phyloP scores from a whole-genome alignment of 2,329 filamentous ascomycete genomes.

The Diaporthe vexans region DNA sequence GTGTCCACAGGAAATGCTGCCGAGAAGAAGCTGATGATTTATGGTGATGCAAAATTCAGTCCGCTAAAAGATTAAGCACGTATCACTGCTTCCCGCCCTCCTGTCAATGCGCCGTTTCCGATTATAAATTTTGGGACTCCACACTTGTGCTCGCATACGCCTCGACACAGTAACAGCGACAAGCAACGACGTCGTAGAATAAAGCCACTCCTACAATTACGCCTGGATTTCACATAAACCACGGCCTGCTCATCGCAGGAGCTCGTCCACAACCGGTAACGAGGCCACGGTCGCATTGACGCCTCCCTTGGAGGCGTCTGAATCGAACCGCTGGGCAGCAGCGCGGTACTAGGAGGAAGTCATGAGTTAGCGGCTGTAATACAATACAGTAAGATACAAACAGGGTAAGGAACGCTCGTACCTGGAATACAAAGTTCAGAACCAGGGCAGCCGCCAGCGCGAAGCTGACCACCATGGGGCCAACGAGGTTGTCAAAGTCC shows the following conservation, averaged over 20 bases:
- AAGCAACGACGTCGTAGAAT: background rate
- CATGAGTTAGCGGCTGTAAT: constrained; percentile 42
- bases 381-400: background rate
- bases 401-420: constrained; percentile 54
- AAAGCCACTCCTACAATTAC: background rate
- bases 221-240: background rate
- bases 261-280: constrained; percentile 35
- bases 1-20: too few species aligned
- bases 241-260: constrained; percentile 26
- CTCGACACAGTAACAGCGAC: background rate
- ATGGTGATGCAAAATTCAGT: background rate
- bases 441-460: constrained; percentile 84
- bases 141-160: background rate
- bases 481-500: constrained; percentile 91
- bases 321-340: constrained; percentile 47
- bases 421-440: constrained; percentile 91
- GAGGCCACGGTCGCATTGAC: constrained; percentile 28
- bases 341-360: constrained; percentile 49
- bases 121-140: constrained; percentile 7
- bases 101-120: constrained; percentile 1
- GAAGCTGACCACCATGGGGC: constrained; percentile 85
- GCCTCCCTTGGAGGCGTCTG: background rate
- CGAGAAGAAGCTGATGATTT: background rate
- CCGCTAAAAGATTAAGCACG: background rate
- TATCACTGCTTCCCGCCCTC: background rate